phyloP scores from a whole-genome alignment of 2,329 filamentous ascomycete species.

The Arthrocladium fulminans region DNA sequence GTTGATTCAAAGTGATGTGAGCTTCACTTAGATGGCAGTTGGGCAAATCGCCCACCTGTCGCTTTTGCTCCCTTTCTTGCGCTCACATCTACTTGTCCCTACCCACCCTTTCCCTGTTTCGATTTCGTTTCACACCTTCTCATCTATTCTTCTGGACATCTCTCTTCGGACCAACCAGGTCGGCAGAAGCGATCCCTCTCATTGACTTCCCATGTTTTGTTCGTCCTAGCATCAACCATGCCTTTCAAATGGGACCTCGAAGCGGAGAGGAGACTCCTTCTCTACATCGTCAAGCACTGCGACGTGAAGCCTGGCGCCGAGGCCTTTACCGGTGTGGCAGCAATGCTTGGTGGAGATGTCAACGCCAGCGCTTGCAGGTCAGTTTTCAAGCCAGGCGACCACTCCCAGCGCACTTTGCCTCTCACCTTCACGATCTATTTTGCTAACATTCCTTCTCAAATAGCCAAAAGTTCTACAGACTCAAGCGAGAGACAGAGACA shows the following conservation, averaged over 20 bases:
- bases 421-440: background rate
- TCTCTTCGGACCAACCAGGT: too few species aligned
- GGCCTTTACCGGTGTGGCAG: constrained; percentile 8
- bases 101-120: too few species aligned
- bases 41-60: too few species aligned
- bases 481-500: constrained; percentile 20
- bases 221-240: constrained; percentile 11
- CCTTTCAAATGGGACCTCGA: constrained; percentile 19
- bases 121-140: too few species aligned
- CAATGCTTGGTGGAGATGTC: constrained; percentile 17
- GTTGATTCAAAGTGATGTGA: too few species aligned
- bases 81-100: too few species aligned
- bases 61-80: too few species aligned
- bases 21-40: too few species aligned
- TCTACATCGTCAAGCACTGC: constrained; percentile 12
- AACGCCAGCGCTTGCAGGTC: constrained; percentile 21
- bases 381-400: background rate
- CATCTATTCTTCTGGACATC: too few species aligned
- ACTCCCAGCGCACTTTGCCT: too few species aligned
- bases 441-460: constrained; percentile 11
- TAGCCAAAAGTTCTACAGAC: constrained; percentile 23
- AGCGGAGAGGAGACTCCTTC: constrained; percentile 15
- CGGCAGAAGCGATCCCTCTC: background rate
- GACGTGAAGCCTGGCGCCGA: constrained; percentile 7
- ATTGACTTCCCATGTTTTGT: background rate